Percentiles rank a stretch among this genome's conserved stretches.
These are phyloP conservation scores for Tagetes patula DNA, from an alignment of 129 eudicot species.

Conservation along the genomic window DNA sequence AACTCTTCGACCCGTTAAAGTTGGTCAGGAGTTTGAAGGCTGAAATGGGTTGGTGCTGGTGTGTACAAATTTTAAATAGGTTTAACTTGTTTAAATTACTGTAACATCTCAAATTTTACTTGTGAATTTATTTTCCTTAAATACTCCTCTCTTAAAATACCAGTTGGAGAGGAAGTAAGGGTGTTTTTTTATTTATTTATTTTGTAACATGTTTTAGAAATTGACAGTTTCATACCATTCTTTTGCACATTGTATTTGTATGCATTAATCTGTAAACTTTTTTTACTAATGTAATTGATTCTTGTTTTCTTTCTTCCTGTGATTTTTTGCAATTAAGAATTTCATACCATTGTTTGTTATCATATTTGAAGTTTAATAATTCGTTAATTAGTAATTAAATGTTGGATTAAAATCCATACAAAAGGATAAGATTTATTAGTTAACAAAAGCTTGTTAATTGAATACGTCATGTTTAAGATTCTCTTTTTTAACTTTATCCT, in stretches of 20 bases:
- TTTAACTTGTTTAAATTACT: constrained; percentile 33
- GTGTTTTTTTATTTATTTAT: constrained; percentile 10
- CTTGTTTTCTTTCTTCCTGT: constrained; percentile 17
- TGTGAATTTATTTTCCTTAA: constrained; percentile 36
- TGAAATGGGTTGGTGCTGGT: constrained; percentile 12
- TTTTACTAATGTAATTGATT: constrained; percentile 22
- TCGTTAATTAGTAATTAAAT: background rate
- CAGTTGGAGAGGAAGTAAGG: constrained; percentile 29
- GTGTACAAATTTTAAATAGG: constrained; percentile 47
- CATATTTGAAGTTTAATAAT: background rate
- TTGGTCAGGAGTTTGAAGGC: constrained; percentile 38
- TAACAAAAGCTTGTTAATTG: constrained; percentile 7
- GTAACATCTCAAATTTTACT: constrained; percentile 32
- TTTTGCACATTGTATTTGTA: constrained; percentile 33
- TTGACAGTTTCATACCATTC: constrained; percentile 30
- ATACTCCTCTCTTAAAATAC: constrained; percentile 16
- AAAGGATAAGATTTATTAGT: background rate
- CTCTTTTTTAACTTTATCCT: background rate
- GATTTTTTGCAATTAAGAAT: constrained; percentile 1
- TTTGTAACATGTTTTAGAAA: constrained; percentile 22
- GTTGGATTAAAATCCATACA: background rate
- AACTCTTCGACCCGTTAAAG: constrained; percentile 33
- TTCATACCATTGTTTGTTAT: background rate
- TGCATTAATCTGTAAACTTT: constrained; percentile 22
- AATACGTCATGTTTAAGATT: constrained; percentile 7